These are phyloP conservation scores for Cyphellophora europaea DNA, from an alignment of 2,329 filamentous ascomycete species.

Conservation along the genomic window DNA sequence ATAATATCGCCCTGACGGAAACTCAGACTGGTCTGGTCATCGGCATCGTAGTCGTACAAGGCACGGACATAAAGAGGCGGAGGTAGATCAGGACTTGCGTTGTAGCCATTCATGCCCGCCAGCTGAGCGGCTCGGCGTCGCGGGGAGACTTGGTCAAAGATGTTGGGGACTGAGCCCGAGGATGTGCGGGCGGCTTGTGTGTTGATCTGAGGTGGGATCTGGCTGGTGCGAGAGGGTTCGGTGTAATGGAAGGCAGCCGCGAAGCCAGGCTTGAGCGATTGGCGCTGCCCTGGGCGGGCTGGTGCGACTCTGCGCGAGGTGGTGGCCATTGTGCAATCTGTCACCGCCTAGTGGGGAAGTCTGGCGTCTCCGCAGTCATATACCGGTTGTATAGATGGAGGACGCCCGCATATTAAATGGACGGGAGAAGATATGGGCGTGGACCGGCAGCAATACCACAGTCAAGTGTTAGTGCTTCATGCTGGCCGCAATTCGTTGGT, in stretches of 20 bases:
- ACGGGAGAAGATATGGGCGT: too few relatives aligned
- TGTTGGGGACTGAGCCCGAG: conserved; percentile 1
- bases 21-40: conserved; percentile 92
- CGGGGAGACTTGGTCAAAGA: conserved; percentile 17
- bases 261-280: conserved; percentile 14
- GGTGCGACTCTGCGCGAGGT: background rate
- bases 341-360: too few relatives aligned
- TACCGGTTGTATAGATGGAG: too few relatives aligned
- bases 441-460: background rate
- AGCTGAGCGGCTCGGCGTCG: conserved; percentile 18
- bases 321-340: background rate
- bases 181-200: conserved; percentile 4
- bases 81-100: conserved; percentile 32
- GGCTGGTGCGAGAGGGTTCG: conserved; percentile 18
- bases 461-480: background rate
- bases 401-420: too few relatives aligned
- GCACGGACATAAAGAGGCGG: conserved; percentile 73
- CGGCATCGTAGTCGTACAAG: conserved; percentile 94
- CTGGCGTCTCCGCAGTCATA: too few relatives aligned
- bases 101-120: conserved; percentile 40
- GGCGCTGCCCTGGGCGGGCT: conserved; percentile 1
- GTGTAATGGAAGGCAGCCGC: conserved; percentile 34
- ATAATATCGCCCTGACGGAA: conserved; percentile 97
- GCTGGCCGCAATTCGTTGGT: background rate
- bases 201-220: conserved; percentile 4